Base-by-base conservation (phyloP, 768 basidiomycete species). In the Trametes punicea region DNA sequence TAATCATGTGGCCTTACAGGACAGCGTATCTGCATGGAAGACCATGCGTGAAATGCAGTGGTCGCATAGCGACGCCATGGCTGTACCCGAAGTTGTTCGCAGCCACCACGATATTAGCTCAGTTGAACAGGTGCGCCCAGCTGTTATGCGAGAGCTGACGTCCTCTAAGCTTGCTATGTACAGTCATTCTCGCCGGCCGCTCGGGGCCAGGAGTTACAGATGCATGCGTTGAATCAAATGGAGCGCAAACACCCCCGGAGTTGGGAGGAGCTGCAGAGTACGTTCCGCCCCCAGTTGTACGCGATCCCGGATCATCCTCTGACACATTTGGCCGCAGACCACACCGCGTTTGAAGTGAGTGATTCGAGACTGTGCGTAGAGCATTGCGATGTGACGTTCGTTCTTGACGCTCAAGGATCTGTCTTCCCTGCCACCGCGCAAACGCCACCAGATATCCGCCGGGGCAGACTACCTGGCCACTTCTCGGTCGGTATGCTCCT, bases 171-270 rank as follows among this genome's bases (percentile, higher is more conserved):
- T 26, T 46, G 41, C 49, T 55, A 46, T 55, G 25, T 44, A 38
- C 51, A 58, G 60, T 46, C 56, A 4, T 62, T 55, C 60, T 57
- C 57, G 4, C 55, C 52, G 13, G 40, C 57, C 21, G 34, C 58
- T 30, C 52, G 58, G 25, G 58, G 46, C 15, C 63, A 64, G 33
- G 63, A 63, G 38, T 59, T 67, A 46, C 57, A 62, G 27, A 61
- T 65, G 62, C 59, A 61, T 34, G 57, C 64, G 38, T 46, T 63
- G 39, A 60, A 51, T n/a, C 61, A 58, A 51, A 38, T 59, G 57
- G 59, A 62, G 45, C 67, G 67, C 23, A 68, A 68, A 41, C 67
- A 68, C 39, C 61, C 64, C 2, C 63, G 67, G 9, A 64, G 57
- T 54, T 68, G 67, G 67, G 67, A 68, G 8, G 52, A 62, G 27